Percentiles rank a stretch among this genome's conserved stretches.
These are phyloP conservation scores for Metschnikowia corniflorae DNA, from an alignment of 805 yeast species.

Conservation along the genomic window DNA sequence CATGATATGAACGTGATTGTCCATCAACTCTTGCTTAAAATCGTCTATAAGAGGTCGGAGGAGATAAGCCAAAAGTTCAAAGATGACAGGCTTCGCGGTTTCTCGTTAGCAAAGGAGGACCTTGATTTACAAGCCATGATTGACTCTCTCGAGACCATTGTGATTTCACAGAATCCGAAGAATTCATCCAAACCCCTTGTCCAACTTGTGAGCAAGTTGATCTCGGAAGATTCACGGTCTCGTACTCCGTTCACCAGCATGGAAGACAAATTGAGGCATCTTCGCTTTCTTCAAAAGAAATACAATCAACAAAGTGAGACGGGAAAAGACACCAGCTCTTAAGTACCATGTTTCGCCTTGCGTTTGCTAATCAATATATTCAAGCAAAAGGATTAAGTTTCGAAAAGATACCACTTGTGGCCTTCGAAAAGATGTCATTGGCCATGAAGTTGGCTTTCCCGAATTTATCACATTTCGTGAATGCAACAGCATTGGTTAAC, in stretches of 20 bases:
- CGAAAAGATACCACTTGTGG: slow-evolving; percentile 44
- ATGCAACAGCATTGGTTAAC: slow-evolving; percentile 81
- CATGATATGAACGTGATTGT: slow-evolving; percentile 53
- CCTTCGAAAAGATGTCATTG: slow-evolving; percentile 49
- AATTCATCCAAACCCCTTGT: slow-evolving; percentile 2
- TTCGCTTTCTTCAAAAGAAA: slow-evolving; percentile 4
- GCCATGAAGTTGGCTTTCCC: slow-evolving; percentile 76
- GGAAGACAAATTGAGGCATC: slow-evolving; percentile 19
- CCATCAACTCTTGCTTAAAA: slow-evolving; percentile 48
- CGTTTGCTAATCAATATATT: not conserved
- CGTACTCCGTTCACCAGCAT: slow-evolving; percentile 13
- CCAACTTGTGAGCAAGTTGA: slow-evolving; percentile 6
- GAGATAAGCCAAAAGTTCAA: slow-evolving; percentile 23
- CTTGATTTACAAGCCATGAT: slow-evolving; percentile 19
- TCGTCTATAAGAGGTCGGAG: slow-evolving; percentile 32
- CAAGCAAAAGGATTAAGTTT: slow-evolving; percentile 44
- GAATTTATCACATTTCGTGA: slow-evolving; percentile 88
- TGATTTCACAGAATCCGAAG: slow-evolving; percentile 16
- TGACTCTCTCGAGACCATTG: slow-evolving; percentile 27
- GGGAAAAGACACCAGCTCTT: slow-evolving; percentile 1
- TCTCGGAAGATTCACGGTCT: slow-evolving; percentile 5
- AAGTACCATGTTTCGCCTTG: too few species aligned
- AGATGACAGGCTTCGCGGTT: slow-evolving; percentile 24
- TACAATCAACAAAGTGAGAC: not conserved
- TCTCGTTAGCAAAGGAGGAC: slow-evolving; percentile 21